Percentiles rank a stretch among this genome's conserved stretches.
Evolutionary conservation across 2,329 filamentous ascomycete species (phyloP).

Genomic region (Aspergillus ibericus): DNA sequence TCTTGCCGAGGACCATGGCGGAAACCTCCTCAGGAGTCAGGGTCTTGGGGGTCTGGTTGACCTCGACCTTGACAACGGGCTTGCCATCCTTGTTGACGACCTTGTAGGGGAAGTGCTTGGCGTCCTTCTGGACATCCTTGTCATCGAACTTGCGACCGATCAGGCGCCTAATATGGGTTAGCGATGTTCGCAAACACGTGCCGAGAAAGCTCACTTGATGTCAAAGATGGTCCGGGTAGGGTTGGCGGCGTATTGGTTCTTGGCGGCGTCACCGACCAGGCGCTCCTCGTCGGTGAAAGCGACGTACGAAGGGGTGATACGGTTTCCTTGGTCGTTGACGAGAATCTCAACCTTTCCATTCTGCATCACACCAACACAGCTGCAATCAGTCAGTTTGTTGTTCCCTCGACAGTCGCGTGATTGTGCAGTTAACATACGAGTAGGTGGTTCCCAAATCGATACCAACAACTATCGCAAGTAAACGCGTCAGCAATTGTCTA

Average conservation of each 20-base stretch:
- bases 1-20: constrained; percentile 67
- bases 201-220: constrained; percentile 67
- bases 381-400: constrained; percentile 49
- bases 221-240: constrained; percentile 75
- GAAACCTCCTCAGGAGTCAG: constrained; percentile 68
- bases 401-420: background rate
- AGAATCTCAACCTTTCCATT: constrained; percentile 94
- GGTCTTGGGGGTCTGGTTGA: constrained; percentile 58
- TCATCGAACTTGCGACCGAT: constrained; percentile 82
- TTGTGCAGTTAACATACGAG: constrained; percentile 40
- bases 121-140: constrained; percentile 84
- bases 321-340: constrained; percentile 95
- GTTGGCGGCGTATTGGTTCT: constrained; percentile 88
- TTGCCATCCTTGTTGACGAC: constrained; percentile 87
- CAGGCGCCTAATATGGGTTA: constrained; percentile 60
- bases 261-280: constrained; percentile 93
- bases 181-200: constrained; percentile 1
- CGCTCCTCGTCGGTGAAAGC: constrained; percentile 97
- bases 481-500: background rate
- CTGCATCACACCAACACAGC: constrained; percentile 93
- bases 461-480: constrained; percentile 69
- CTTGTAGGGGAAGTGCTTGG: constrained; percentile 99
- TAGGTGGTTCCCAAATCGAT: constrained; percentile 92
- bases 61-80: constrained; percentile 73
- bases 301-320: constrained; percentile 92